These are phyloP conservation scores for Salix viminalis DNA, from an alignment of 345 rosid species.

Conservation along the genomic window DNA sequence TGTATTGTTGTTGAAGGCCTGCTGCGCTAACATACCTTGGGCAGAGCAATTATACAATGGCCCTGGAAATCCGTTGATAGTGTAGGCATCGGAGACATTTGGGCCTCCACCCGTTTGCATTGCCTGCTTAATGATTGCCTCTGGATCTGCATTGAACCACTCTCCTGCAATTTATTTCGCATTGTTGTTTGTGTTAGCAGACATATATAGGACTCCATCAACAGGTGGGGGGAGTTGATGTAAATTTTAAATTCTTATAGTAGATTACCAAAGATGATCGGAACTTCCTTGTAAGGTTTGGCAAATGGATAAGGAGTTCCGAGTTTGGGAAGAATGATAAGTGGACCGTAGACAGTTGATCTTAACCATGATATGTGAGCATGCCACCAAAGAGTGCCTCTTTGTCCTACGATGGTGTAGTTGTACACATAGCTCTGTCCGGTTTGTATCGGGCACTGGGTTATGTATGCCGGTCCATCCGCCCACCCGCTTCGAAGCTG, in stretches of 20 bases:
- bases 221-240: too few relatives aligned
- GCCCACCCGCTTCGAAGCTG: background rate
- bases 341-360: background rate
- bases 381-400: conserved; percentile 8
- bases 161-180: background rate
- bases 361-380: conserved; percentile 5
- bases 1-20: too few relatives aligned
- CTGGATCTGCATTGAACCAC: conserved; percentile 3
- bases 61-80: background rate
- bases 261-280: background rate
- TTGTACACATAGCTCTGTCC: background rate
- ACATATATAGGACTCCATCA: too few relatives aligned
- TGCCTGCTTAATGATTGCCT: background rate
- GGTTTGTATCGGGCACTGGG: conserved; percentile 4
- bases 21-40: background rate
- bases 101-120: background rate
- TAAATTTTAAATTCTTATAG: too few relatives aligned
- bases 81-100: background rate
- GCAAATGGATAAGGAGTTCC: background rate
- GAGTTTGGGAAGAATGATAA: background rate
- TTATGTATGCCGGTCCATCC: background rate
- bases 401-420: conserved; percentile 8
- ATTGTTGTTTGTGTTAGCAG: background rate
- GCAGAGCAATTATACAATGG: conserved; percentile 1
- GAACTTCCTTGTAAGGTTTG: conserved; percentile 4